phyloP scores from a whole-genome alignment of 2,329 filamentous ascomycete genomes.

The Penicillium aurantiogriseum region DNA sequence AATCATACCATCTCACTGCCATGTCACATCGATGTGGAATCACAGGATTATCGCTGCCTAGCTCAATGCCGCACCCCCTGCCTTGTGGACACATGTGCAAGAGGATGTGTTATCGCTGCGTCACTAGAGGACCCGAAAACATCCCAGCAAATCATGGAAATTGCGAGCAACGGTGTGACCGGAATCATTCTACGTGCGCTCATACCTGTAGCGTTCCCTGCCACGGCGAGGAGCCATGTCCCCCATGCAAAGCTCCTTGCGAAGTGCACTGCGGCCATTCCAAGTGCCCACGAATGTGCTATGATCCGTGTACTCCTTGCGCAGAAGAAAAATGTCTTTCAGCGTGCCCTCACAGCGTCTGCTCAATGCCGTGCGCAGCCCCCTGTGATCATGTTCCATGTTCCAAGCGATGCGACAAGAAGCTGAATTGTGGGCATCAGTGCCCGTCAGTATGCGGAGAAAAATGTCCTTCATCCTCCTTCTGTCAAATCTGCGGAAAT shows the following conservation, averaged over 20 bases:
- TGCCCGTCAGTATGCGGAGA: slow-evolving; percentile 68
- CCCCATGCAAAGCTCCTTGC: slow-evolving; percentile 44
- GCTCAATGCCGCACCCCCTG: slow-evolving; percentile 48
- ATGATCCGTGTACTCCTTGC: slow-evolving; percentile 62
- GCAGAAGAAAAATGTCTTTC: slow-evolving; percentile 56
- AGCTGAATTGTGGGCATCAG: slow-evolving; percentile 59
- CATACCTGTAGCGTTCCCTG: slow-evolving; percentile 56
- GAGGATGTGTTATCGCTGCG: slow-evolving; percentile 52
- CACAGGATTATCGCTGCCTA: slow-evolving; percentile 48
- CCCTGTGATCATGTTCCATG: slow-evolving; percentile 69
- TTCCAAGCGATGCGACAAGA: slow-evolving; percentile 55
- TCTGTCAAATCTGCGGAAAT: slow-evolving; percentile 57
- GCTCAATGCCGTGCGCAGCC: slow-evolving; percentile 60
- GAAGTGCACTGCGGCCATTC: slow-evolving; percentile 59
- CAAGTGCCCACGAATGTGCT: slow-evolving; percentile 55
- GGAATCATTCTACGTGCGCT: slow-evolving; percentile 54
- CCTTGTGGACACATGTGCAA: slow-evolving; percentile 61
- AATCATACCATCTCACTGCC: slow-evolving; percentile 51
- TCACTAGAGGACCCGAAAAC: slow-evolving; percentile 25
- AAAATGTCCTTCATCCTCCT: slow-evolving; percentile 51
- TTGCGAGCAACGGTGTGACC: slow-evolving; percentile 47
- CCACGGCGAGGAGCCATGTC: slow-evolving; percentile 45
- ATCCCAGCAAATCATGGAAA: slow-evolving; percentile 46
- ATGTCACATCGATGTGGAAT: slow-evolving; percentile 52
- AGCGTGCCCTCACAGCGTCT: slow-evolving; percentile 53